Evolutionary conservation across 2,329 filamentous ascomycete genomes (phyloP), one percentile per base, ranked within the genome.

Genomic region (Aspergillus piperis): DNA sequence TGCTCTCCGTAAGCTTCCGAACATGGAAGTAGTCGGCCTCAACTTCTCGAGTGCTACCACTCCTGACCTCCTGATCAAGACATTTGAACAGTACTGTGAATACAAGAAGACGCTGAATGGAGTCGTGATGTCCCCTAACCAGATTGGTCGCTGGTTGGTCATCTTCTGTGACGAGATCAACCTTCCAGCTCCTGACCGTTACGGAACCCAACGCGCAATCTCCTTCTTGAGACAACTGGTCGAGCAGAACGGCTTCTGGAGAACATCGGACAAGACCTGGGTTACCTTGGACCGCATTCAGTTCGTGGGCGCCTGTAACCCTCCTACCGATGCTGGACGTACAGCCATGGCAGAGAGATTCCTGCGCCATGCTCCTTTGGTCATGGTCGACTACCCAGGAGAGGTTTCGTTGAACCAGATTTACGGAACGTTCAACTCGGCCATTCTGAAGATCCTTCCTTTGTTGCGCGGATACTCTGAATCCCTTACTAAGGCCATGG

Each of bases 151-250:
- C 68, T 99, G 95, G 95, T 84, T 99, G 39, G 94, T 99, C 49
- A 87, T 99, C 64, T 99, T 99, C 84, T 99, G 95, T 71, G 95
- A 99, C 74, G 95, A 99, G 76, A 99, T 99, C 80, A 99, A 99
- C 78, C 84, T 99, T 82, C 95, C 95, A 6, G 94, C 95, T 4
- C 95, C 95, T 3, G 95, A 99, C 79, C 94, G 92, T 70, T 99
- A 99, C 75, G 94, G 93, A 58, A 99, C 96, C 1, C 95, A 99
- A 76, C 88, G 95, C 63, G 95, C 95, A 36, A 99, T 99, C 66
- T 96, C 95, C 5, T 99, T 99, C 85, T 78, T 99, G 66, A 88
- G 96, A 68, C 95, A 99, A 75, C 87, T 99, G 63, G 93, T 99
- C 52, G 95, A 99, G 76, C 95, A 99, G 73, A 98, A 98, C 69